A percentile compares a stretch with the other conserved stretches of the same genome.
Evolutionary conservation across 345 rosid genomes (phyloP).

Genomic region (Eutrema japonicum): DNA sequence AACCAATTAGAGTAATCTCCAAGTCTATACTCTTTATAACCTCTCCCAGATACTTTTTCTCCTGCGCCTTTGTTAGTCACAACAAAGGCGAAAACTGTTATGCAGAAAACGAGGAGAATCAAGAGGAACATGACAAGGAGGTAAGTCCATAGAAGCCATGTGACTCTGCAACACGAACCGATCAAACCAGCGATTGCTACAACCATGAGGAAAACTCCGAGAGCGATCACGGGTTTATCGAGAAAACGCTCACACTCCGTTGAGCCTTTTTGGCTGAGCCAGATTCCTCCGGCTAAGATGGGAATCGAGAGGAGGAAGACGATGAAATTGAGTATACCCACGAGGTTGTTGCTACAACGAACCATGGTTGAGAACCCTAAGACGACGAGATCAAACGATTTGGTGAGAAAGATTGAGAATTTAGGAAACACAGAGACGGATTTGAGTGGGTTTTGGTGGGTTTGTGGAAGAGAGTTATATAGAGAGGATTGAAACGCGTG

Average conservation of each 20-base stretch:
- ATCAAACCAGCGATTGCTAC: constrained; percentile 83
- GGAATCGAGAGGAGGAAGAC: constrained; percentile 83
- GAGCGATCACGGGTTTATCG: constrained; percentile 70
- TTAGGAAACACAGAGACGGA: constrained; percentile 18
- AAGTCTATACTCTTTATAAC: constrained; percentile 84
- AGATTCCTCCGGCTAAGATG: constrained; percentile 78
- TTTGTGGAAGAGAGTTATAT: constrained; percentile 1
- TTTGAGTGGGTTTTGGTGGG: not conserved
- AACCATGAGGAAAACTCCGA: constrained; percentile 81
- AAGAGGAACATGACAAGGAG: constrained; percentile 83
- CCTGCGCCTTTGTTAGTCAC: constrained; percentile 98
- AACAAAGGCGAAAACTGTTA: constrained; percentile 83
- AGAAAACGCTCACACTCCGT: constrained; percentile 86
- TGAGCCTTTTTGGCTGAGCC: constrained; percentile 70
- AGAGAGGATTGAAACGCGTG: constrained; percentile 36
- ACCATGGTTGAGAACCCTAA: constrained; percentile 31
- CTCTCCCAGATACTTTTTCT: constrained; percentile 50
- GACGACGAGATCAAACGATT: not conserved
- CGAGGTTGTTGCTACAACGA: constrained; percentile 77
- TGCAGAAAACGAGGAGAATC: constrained; percentile 63
- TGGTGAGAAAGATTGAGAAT: constrained; percentile 20
- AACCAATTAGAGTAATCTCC: constrained; percentile 82
- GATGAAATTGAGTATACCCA: constrained; percentile 75
- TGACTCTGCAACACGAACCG: constrained; percentile 86
- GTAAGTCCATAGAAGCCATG: constrained; percentile 90